Conservation (phyloP, 441 rosid species). For the Populus tomentosa region DNA sequence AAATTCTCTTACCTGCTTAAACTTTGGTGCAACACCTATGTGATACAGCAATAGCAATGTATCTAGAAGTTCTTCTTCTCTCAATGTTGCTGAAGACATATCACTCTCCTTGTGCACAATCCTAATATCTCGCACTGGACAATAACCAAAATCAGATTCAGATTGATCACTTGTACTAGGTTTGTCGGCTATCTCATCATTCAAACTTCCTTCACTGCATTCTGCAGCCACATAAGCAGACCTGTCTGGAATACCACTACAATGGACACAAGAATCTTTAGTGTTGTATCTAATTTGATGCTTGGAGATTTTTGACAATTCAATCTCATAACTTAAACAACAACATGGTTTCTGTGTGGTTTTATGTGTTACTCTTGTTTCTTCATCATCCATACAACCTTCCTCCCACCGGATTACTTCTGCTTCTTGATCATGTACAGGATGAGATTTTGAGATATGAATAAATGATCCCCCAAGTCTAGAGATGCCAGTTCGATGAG, state of each 20-base stretch:
- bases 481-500: constrained; percentile 78
- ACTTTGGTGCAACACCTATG: constrained; percentile 88
- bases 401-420: constrained; percentile 94
- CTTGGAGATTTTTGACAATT: constrained; percentile 61
- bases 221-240: constrained; percentile 86
- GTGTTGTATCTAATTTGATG: constrained; percentile 49
- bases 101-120: constrained; percentile 53
- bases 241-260: constrained; percentile 69
- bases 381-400: constrained; percentile 92
- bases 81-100: constrained; percentile 57
- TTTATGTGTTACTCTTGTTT: constrained; percentile 67
- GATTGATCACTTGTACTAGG: constrained; percentile 92
- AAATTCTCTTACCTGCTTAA: constrained; percentile 71
- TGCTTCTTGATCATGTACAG: constrained; percentile 57
- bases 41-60: constrained; percentile 75
- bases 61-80: constrained; percentile 96
- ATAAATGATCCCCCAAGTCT: constrained; percentile 93
- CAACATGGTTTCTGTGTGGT: constrained; percentile 90
- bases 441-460: constrained; percentile 77
- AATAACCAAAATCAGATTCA: constrained; percentile 81
- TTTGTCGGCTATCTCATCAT: constrained; percentile 85
- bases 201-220: constrained; percentile 71
- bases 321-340: constrained; percentile 75
- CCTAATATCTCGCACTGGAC: constrained; percentile 51
- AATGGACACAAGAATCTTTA: constrained; percentile 61